Conservation (phyloP, 1,284 basidiomycete genomes). For the Microbotryomycetes sp. region DNA sequence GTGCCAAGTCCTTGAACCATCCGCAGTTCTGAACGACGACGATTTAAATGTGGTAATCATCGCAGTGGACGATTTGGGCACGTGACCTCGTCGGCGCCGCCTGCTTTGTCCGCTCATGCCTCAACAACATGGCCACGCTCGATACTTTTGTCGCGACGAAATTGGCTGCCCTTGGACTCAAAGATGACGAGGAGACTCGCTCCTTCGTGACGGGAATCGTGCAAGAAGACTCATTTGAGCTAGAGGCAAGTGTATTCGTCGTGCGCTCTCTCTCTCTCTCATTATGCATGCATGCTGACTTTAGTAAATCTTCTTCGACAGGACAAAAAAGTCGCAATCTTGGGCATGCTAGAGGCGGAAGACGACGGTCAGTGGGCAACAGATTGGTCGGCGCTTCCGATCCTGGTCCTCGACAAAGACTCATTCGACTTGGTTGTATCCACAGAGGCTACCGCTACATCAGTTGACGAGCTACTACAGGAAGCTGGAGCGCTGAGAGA, state of each 20-base stretch:
- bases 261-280: no score
- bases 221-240: conserved; percentile 25
- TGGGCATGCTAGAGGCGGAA: conserved; percentile 27
- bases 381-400: no score
- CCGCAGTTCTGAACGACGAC: no score
- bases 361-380: conserved; percentile 21
- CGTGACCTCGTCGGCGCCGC: neutral
- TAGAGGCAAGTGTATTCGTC: conserved; percentile 7
- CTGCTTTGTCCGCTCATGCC: neutral
- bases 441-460: conserved; percentile 5
- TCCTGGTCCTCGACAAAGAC: neutral
- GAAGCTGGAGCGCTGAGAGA: conserved; percentile 11
- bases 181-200: conserved; percentile 13
- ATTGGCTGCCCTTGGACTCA: conserved; percentile 12
- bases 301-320: neutral
- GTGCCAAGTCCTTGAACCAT: no score
- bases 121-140: neutral
- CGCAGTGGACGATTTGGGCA: neutral
- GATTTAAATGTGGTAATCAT: no score
- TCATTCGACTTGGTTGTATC: neutral
- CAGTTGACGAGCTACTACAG: conserved; percentile 14
- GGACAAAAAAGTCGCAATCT: conserved; percentile 30
- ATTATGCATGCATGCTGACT: neutral
- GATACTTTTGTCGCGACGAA: conserved; percentile 17
- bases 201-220: conserved; percentile 22